Percentiles rank a stretch among this genome's conserved stretches.
Evolutionary conservation across 495 filamentous ascomycete genomes (phyloP).

Genomic region (Penicillium bovifimosum): DNA sequence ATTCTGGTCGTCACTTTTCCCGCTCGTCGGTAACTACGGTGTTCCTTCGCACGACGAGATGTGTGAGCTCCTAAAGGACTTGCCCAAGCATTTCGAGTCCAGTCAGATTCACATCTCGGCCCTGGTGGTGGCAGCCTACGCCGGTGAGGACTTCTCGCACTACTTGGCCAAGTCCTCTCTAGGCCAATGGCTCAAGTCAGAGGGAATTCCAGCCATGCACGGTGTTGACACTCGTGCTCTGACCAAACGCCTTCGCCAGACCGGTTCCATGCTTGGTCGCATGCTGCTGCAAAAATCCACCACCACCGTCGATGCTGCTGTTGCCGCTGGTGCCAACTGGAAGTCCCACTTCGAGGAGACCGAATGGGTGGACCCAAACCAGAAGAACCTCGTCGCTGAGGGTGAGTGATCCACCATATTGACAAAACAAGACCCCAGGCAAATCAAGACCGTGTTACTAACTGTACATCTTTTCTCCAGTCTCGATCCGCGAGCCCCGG

Average conservation of each 20-base stretch:
- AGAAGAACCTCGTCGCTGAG: slow-evolving; percentile 84
- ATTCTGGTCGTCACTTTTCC: slow-evolving; percentile 91
- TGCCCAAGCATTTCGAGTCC: slow-evolving; percentile 89
- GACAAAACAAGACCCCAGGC: neutral
- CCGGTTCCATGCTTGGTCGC: slow-evolving; percentile 94
- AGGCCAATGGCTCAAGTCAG: slow-evolving; percentile 91
- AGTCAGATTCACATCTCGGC: slow-evolving; percentile 88
- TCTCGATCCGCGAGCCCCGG: slow-evolving; percentile 77
- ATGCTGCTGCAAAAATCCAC: slow-evolving; percentile 68
- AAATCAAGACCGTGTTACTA: neutral
- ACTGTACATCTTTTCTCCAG: slow-evolving; percentile 39
- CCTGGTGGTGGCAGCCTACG: slow-evolving; percentile 82
- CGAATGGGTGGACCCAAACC: slow-evolving; percentile 88
- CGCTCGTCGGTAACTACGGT: slow-evolving; percentile 89
- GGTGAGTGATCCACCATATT: slow-evolving; percentile 54
- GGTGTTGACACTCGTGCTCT: slow-evolving; percentile 91
- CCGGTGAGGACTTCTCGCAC: slow-evolving; percentile 92
- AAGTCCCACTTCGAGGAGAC: slow-evolving; percentile 64
- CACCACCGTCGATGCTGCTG: slow-evolving; percentile 41
- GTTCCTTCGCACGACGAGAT: slow-evolving; percentile 78
- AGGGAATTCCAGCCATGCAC: slow-evolving; percentile 92
- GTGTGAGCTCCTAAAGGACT: slow-evolving; percentile 73
- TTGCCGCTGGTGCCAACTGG: slow-evolving; percentile 50
- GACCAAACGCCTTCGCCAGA: slow-evolving; percentile 86
- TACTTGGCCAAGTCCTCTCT: slow-evolving; percentile 84